Base-by-base conservation (phyloP, 2,329 filamentous ascomycete species). In the Pseudogymnoascus pannorum region DNA sequence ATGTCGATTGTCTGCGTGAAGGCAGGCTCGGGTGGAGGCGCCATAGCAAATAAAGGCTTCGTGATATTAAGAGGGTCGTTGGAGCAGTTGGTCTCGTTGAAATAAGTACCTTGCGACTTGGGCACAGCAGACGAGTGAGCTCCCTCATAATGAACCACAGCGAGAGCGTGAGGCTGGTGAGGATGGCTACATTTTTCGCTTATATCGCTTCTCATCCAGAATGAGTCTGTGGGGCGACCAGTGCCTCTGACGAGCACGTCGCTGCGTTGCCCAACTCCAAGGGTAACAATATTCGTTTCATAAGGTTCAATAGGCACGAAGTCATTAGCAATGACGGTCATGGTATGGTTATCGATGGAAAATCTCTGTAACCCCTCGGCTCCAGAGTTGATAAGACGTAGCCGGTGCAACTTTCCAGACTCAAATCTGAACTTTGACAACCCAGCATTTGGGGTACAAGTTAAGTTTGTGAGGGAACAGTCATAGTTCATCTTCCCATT, bases 301-400 rank as follows among this genome's bases (percentile, higher is more conserved):
- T 72, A 4, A 74, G 75, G 68, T 86, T 77, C 24, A 80, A 87
- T 76, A 1, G 84, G 82, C 0, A 87, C 81, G 11, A 77, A 71
- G 48, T 87, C 78, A 68, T 90, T 90, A 72, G 87, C 87, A 58
- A 91, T 78, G 5, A 81, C 82, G 0, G 86, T 87, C 6, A 84
- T 68, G 2, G 80, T 84, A 59, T 80, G 70, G 1, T 78, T 79
- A 60, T 84, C 78, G 31, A 74, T 75, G 2, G 78, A 71, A 4
- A 77, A 70, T 5, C 81, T 78, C 72, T 81, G 81, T 2, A 71
- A 65, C 3, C 72, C 74, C 26, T 70, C 68, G 5, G 84, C 72
- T 67, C 66, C 79, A 20, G 70, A 73, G 66, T 82, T 82, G 61
- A 83, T 72, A 3, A 83, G 68, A 5, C 80, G 72, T 31, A 83